Conservation (phyloP, 139 green algal species). For the Coelastrella sp. region DNA sequence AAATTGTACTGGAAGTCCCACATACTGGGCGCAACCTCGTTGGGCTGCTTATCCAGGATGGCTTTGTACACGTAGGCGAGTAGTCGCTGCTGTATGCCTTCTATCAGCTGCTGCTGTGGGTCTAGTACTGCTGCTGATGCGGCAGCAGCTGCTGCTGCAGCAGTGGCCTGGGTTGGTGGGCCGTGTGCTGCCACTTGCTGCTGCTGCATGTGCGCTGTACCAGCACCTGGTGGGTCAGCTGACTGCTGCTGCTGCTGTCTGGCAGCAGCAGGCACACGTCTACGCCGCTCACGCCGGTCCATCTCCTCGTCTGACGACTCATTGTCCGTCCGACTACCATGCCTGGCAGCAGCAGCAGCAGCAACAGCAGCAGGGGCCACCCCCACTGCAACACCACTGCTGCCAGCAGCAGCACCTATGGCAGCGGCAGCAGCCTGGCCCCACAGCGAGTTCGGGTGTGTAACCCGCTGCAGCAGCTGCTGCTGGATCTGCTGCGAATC, state of each 20-base stretch:
- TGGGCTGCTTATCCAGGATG: neutral
- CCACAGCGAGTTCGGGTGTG: conserved; percentile 15
- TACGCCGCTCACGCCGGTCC: neutral
- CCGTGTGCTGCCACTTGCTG: neutral
- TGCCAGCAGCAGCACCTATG: conserved; percentile 10
- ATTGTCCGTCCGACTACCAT: neutral
- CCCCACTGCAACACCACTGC: too few relatives aligned
- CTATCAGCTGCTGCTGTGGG: neutral
- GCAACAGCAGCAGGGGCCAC: neutral
- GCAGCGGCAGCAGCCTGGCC: conserved; percentile 20
- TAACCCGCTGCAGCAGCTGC: conserved; percentile 15
- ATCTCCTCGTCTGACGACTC: conserved; percentile 25
- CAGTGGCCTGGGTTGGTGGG: neutral
- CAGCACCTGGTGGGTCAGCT: neutral
- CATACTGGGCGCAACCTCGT: conserved; percentile 31
- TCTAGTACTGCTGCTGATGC: conserved; percentile 25
- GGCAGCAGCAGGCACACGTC: neutral
- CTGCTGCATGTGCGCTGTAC: neutral
- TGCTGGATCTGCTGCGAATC: neutral
- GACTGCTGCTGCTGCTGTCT: conserved; percentile 16
- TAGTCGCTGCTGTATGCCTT: conserved; percentile 34
- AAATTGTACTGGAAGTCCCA: conserved; percentile 44
- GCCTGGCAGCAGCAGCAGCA: conserved; percentile 5
- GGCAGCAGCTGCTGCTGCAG: neutral
- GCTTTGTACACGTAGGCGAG: conserved; percentile 4